Evolutionary conservation across 2,329 filamentous ascomycete genomes (phyloP).

Genomic region (Ophiostoma sp.): DNA sequence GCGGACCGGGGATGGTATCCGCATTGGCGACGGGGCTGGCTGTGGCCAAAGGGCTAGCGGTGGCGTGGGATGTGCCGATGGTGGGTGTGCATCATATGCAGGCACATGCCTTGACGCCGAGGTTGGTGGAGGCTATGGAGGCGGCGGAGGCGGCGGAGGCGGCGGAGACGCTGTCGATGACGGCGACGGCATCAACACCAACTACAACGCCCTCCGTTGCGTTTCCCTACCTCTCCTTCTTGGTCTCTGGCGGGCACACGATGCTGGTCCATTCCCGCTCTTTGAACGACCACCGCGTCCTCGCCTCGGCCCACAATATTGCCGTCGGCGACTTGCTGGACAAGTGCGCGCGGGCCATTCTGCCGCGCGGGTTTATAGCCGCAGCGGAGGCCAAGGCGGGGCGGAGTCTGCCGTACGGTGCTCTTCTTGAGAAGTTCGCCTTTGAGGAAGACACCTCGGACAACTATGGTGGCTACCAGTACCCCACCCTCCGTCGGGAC

Average conservation of each 20-base stretch:
- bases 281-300: slow-evolving; percentile 68
- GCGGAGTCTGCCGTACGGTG: slow-evolving; percentile 73
- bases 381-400: slow-evolving; percentile 40
- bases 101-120: slow-evolving; percentile 86
- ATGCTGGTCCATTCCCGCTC: slow-evolving; percentile 74
- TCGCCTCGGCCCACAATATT: slow-evolving; percentile 74
- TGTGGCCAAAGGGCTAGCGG: slow-evolving; percentile 81
- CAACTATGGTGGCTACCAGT: slow-evolving; percentile 53
- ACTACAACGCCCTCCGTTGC: slow-evolving; percentile 25
- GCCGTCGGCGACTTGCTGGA: slow-evolving; percentile 90
- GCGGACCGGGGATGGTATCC: slow-evolving; percentile 84
- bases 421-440: slow-evolving; percentile 75
- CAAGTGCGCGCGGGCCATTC: slow-evolving; percentile 75
- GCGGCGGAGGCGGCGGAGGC: not conserved
- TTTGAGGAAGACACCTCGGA: slow-evolving; percentile 50
- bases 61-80: slow-evolving; percentile 80
- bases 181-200: too few relatives aligned
- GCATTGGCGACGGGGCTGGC: slow-evolving; percentile 77
- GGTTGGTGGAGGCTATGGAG: slow-evolving; percentile 62
- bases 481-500: slow-evolving; percentile 58
- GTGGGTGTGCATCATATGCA: slow-evolving; percentile 96
- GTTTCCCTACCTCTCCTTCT: slow-evolving; percentile 84
- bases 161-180: not conserved
- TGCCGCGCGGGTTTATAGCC: slow-evolving; percentile 62
- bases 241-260: slow-evolving; percentile 91